Conservation (phyloP, 176 grass and related monocot genomes). For the Stipa capillata region DNA sequence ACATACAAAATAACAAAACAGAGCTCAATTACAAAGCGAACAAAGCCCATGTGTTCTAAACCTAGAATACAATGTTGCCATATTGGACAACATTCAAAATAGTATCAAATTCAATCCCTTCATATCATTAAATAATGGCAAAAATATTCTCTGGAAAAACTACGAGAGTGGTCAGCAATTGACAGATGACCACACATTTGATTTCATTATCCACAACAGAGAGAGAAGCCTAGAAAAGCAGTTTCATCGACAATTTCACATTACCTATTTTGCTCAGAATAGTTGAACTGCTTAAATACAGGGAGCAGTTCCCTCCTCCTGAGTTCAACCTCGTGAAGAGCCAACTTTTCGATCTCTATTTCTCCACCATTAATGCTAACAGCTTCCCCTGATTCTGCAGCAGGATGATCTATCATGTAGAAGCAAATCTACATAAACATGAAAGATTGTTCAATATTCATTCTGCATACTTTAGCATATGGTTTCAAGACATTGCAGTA, state of each 20-base stretch:
- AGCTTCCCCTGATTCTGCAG: conserved; percentile 25
- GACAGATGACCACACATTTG: background rate
- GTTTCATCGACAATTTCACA: background rate
- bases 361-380: conserved; percentile 47
- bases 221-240: background rate
- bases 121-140: background rate
- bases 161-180: background rate
- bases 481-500: conserved; percentile 1
- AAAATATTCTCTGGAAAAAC: background rate
- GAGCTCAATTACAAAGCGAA: background rate
- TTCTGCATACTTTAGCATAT: conserved; percentile 4
- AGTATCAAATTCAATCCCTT: background rate
- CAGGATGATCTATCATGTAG: conserved; percentile 62
- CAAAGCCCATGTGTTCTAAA: background rate
- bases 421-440: conserved; percentile 79
- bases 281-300: conserved; percentile 88
- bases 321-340: conserved; percentile 74
- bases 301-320: conserved; percentile 77
- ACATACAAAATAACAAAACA: background rate
- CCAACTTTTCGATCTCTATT: conserved; percentile 84
- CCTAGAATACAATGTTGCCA: background rate
- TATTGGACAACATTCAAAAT: background rate
- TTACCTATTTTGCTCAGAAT: conserved; percentile 77
- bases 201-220: background rate
- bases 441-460: conserved; percentile 11